A percentile compares a stretch with the other conserved stretches of the same genome.
Conservation (phyloP, 2,329 filamentous ascomycete species). For the Fusarium dimerum region DNA sequence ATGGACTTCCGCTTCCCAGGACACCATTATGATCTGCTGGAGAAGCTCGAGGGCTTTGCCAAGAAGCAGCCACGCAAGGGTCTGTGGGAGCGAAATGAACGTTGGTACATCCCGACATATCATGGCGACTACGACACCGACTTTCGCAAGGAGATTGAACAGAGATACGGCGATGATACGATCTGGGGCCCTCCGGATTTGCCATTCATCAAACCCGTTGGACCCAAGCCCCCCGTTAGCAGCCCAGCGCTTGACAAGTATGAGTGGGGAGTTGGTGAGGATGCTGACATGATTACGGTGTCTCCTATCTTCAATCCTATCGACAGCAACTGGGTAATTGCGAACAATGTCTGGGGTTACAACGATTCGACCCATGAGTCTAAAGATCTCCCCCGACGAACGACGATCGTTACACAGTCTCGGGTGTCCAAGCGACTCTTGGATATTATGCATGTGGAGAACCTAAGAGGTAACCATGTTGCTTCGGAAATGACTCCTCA, state of each 20-base stretch:
- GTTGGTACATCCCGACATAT: conserved; percentile 70
- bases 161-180: conserved; percentile 49
- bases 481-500: conserved; percentile 80
- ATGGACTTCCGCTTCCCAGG: conserved; percentile 79
- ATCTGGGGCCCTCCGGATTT: conserved; percentile 68
- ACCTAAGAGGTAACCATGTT: conserved; percentile 71
- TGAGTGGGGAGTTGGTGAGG: conserved; percentile 74
- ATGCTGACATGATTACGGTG: conserved; percentile 73
- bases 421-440: conserved; percentile 71
- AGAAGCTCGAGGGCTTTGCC: conserved; percentile 63
- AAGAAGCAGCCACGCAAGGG: conserved; percentile 69
- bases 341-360: conserved; percentile 69
- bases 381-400: conserved; percentile 65
- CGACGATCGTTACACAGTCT: conserved; percentile 77
- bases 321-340: conserved; percentile 72
- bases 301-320: conserved; percentile 78
- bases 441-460: conserved; percentile 77
- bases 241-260: conserved; percentile 66
- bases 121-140: conserved; percentile 68
- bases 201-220: conserved; percentile 61
- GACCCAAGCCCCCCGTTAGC: conserved; percentile 61
- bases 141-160: conserved; percentile 66
- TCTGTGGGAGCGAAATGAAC: conserved; percentile 72
- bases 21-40: conserved; percentile 78
- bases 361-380: conserved; percentile 49